Conservation (phyloP, 768 basidiomycete species). For the Mycena indigotica region DNA sequence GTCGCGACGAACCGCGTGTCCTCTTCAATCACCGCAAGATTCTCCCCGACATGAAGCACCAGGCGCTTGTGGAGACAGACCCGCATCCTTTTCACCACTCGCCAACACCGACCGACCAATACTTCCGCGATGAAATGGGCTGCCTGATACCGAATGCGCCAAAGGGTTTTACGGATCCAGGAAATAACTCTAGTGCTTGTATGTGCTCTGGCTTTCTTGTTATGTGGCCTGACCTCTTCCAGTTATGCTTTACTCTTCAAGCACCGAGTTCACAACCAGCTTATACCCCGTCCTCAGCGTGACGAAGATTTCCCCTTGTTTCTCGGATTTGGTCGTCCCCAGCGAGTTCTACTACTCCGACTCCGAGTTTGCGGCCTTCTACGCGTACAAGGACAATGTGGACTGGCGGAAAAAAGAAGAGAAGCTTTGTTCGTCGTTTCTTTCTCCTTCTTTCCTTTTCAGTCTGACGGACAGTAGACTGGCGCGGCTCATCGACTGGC, state of each 20-base stretch:
- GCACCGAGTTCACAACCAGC: neutral
- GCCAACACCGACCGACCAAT: neutral
- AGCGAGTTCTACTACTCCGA: neutral
- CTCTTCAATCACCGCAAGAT: constrained; percentile 1
- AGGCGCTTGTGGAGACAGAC: neutral
- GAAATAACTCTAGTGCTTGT: constrained; percentile 1
- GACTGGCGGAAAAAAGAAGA: neutral
- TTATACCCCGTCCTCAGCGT: neutral
- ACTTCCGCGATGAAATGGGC: neutral
- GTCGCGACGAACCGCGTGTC: constrained; percentile 2
- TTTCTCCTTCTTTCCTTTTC: neutral
- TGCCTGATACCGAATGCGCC: neutral
- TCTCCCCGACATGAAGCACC: neutral
- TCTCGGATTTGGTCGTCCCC: neutral
- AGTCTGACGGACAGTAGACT: neutral
- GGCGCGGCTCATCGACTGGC: constrained; percentile 1
- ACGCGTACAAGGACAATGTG: neutral
- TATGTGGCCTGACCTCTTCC: neutral
- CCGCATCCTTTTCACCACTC: neutral
- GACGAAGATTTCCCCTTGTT: neutral
- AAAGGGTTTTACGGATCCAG: neutral
- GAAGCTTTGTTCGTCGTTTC: neutral
- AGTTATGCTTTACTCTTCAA: neutral
- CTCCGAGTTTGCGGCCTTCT: neutral
- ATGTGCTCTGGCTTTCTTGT: neutral